Conservation (phyloP, 2,329 filamentous ascomycete genomes). For the Pseudogymnoascus pannorum region DNA sequence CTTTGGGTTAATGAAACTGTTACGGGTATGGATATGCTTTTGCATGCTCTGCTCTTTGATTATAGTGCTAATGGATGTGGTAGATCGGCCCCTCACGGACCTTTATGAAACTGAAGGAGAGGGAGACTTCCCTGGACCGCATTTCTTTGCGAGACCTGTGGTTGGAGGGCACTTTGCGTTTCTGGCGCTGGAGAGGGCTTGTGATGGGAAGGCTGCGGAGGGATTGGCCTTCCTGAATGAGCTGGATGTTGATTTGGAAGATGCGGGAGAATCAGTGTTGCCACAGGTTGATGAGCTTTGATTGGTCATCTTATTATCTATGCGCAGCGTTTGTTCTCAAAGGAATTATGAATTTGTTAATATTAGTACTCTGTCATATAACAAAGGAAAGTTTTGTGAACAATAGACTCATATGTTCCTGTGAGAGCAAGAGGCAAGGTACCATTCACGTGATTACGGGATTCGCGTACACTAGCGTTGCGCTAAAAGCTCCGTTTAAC, state of each 20-base stretch:
- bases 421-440: background rate
- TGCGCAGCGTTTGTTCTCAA: background rate
- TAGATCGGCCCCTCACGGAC: constrained; percentile 70
- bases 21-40: constrained; percentile 41
- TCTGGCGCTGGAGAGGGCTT: constrained; percentile 72
- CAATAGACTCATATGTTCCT: background rate
- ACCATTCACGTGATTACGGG: constrained; percentile 1
- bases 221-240: constrained; percentile 46
- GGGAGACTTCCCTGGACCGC: constrained; percentile 65
- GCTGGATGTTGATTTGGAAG: constrained; percentile 6
- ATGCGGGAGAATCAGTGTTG: background rate
- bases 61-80: constrained; percentile 17
- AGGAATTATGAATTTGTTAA: background rate
- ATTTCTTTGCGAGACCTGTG: constrained; percentile 76
- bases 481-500: constrained; percentile 6
- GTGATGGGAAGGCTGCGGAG: constrained; percentile 58
- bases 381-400: background rate
- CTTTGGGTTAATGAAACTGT: constrained; percentile 77
- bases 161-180: constrained; percentile 83
- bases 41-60: background rate
- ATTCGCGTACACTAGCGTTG: constrained; percentile 7
- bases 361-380: background rate
- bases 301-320: background rate
- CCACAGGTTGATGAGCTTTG: background rate
- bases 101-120: constrained; percentile 73